phyloP scores from a whole-genome alignment of 106 monocot species.

The Allium cepa region DNA sequence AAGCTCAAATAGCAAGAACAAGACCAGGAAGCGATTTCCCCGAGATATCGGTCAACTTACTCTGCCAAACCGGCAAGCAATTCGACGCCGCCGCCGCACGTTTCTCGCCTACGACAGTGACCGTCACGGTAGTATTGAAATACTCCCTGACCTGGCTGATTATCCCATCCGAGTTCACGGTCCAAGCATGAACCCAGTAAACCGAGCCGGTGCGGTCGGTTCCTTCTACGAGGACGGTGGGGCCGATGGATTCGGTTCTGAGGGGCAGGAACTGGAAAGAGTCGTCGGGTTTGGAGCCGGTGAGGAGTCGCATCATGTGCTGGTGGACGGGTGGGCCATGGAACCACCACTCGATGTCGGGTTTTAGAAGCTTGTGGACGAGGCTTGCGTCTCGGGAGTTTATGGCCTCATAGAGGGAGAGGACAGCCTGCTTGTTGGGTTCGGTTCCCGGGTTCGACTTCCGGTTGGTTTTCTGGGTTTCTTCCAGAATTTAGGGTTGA shows the following conservation, averaged over 20 bases:
- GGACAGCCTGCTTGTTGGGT: slow-evolving; percentile 14
- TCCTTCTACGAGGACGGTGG: slow-evolving; percentile 41
- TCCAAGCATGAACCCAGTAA: slow-evolving; percentile 59
- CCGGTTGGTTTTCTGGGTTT: no score
- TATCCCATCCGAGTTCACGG: slow-evolving; percentile 35
- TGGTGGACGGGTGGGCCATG: slow-evolving; percentile 42
- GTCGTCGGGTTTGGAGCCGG: slow-evolving; percentile 7
- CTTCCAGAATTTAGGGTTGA: slow-evolving; percentile 1
- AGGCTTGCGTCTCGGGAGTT: slow-evolving; percentile 17
- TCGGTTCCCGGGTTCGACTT: slow-evolving; percentile 4
- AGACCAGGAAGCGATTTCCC: slow-evolving; percentile 16
- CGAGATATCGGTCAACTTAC: slow-evolving; percentile 6
- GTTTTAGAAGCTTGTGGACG: slow-evolving; percentile 31
- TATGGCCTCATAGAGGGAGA: slow-evolving; percentile 21
- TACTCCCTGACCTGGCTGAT: slow-evolving; percentile 71
- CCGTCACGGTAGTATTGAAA: slow-evolving; percentile 76
- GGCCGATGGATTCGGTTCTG: slow-evolving; percentile 24
- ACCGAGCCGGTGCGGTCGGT: slow-evolving; percentile 8
- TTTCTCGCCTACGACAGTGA: slow-evolving; percentile 13
- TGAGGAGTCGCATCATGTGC: slow-evolving; percentile 51
- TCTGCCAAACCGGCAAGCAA: slow-evolving; percentile 19
- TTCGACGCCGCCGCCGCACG: not conserved
- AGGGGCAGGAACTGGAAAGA: slow-evolving; percentile 23
- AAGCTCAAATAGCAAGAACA: slow-evolving; percentile 11
- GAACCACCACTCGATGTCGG: slow-evolving; percentile 57